Base-by-base conservation (phyloP, 2,329 filamentous ascomycete species). In the Aspergillus sp. region DNA sequence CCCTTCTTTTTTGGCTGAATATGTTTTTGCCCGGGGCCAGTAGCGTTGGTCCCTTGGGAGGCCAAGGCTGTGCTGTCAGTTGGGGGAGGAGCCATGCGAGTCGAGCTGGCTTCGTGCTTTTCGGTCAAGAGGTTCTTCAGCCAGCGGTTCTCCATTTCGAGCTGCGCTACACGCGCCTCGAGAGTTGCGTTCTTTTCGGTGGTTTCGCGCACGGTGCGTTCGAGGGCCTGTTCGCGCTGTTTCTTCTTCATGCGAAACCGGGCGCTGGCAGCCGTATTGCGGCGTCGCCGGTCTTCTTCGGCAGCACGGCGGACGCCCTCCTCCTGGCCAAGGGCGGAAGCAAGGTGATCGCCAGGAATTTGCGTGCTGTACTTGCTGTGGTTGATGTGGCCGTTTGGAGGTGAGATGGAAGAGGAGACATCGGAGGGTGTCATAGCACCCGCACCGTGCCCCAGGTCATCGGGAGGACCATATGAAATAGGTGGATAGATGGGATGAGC, bases 161-260 rank as follows among this genome's bases (percentile, higher is more conserved):
- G 84, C 70, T 92, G 88, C 60, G 85, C 84, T 57, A 95, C 88
- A 60, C 87, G 86, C 69, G 83, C 83, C 77, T 96, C 90, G 6
- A 96, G 83, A 17, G 82, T 81, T 17, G 85, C 82, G 54, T 93
- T 90, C 79, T 92, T 92, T 49, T 95, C 90, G 27, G 86, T 86
- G 78, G 94, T 90, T 67, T 96, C 92, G 77, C 92, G 92, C 69
- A 91, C 88, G 3, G 87, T 89, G 71, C 87, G 87, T 77, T 94
- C 91, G 55, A 96, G 86, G 8, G 90, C 89, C 76, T 93, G 90
- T 81, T 96, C 92, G 54, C 92, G 89, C 79, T 95, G 91, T 86
- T 96, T 96, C 88, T 96, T 96, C 87, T 96, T 96, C 74, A 95
- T 87, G 61, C 92, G 89, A 84, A 96, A 96, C 53, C 92, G 89